Conservation (phyloP, 2,329 filamentous ascomycete genomes). For the Cytospora leucostoma region DNA sequence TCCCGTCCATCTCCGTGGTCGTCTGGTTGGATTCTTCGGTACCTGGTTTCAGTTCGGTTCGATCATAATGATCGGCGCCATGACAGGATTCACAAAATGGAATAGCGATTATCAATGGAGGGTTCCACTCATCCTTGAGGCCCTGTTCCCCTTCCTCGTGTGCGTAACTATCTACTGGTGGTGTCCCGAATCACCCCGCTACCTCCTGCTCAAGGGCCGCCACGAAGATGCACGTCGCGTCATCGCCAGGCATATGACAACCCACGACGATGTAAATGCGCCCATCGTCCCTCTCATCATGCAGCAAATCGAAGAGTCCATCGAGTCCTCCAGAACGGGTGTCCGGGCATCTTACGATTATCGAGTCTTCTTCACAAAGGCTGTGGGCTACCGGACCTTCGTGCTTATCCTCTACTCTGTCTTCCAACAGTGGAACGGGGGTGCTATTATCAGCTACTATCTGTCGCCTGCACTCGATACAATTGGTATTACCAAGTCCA, state of each 20-base stretch:
- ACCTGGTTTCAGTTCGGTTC: slow-evolving; percentile 49
- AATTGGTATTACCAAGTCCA: slow-evolving; percentile 41
- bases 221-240: slow-evolving; percentile 38
- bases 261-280: slow-evolving; percentile 41
- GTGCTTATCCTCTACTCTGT: slow-evolving; percentile 48
- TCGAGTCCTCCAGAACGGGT: slow-evolving; percentile 42
- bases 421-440: slow-evolving; percentile 51
- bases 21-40: slow-evolving; percentile 49
- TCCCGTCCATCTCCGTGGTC: slow-evolving; percentile 40
- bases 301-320: slow-evolving; percentile 46
- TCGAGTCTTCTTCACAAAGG: slow-evolving; percentile 47
- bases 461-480: slow-evolving; percentile 44
- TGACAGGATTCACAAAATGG: slow-evolving; percentile 45
- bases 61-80: slow-evolving; percentile 44
- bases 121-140: slow-evolving; percentile 46
- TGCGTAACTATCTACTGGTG: slow-evolving; percentile 45
- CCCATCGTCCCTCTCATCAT: slow-evolving; percentile 45
- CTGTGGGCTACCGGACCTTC: slow-evolving; percentile 45
- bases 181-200: slow-evolving; percentile 40
- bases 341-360: slow-evolving; percentile 47
- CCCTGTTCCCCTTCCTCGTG: slow-evolving; percentile 48
- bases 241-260: slow-evolving; percentile 45
- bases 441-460: slow-evolving; percentile 48
- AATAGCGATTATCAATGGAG: slow-evolving; percentile 42
- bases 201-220: slow-evolving; percentile 38